Evolutionary conservation across 441 rosid species (phyloP), one percentile per base, ranked within the genome.

Genomic region (Jatropha multifida): DNA sequence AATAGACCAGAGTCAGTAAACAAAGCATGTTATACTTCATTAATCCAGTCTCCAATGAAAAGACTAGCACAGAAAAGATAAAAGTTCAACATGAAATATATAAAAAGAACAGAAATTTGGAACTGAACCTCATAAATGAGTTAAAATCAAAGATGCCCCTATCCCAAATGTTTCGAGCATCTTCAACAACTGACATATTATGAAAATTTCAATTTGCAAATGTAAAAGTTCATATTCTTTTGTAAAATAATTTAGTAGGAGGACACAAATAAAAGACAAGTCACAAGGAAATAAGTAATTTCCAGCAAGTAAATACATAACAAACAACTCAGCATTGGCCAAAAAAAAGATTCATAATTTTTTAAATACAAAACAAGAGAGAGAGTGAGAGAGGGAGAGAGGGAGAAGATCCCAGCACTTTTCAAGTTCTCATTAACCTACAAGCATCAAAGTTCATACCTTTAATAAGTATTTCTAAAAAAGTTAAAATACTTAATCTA

Each of bases 1-100:
- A 62, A 74, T 27, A 67, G 17, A 46, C 13, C 74, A 64, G 32
- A 38, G 41, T 75, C 76, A 55, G 17, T 23, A 18, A 60, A 32
- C 65, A 10, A 60, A 58, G 46, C 13, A 70, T 41, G 48, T 60
- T 13, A 68, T 52, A 73, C 44, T 44, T 26, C 49, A 55, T 59
- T 17, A 32, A 75, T 71, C 51, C 15, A 37, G 46, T 7, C 69
- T 32, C 10, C 17, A 52, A 46, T 37, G 13, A 0, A 18, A 66
- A 23, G 54, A 4, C 52, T 8, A 40, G 52, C n/a, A 65, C 52
- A 18, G 9, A 54, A 42, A 41, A n/a, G 48, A 65, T 13, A 58
- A 26, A 70, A 46, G 27, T 2, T 27, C 2, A 23, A 44, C 2
- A 54, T 15, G 3, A 51, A 27, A 46, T 1, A n/a, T 23, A 18